Conservation (phyloP, 495 filamentous ascomycete species). For the Apiosordaria backusii region DNA sequence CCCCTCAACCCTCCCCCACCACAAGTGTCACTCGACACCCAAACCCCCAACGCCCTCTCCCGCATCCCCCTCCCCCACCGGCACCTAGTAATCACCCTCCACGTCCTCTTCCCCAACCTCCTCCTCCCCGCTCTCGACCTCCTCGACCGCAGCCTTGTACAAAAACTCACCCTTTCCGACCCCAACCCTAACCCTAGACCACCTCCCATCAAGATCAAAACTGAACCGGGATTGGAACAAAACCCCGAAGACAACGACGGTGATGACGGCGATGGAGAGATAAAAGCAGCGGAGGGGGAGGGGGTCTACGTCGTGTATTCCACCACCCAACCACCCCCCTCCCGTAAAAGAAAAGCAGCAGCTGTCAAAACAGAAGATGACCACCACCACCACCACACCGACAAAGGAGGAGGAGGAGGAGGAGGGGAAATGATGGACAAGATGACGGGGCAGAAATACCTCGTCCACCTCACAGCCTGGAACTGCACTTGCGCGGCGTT, state of each 20-base stretch:
- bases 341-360: conserved; percentile 12
- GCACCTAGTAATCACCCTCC: conserved; percentile 55
- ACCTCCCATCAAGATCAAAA: neutral
- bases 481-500: conserved; percentile 87
- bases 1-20: conserved; percentile 21
- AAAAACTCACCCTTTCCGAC: conserved; percentile 30
- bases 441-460: conserved; percentile 46
- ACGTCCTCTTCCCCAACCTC: conserved; percentile 58
- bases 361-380: too few relatives aligned
- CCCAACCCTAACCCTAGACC: neutral
- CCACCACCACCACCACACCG: conserved; percentile 17
- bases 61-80: conserved; percentile 37
- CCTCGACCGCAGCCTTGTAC: conserved; percentile 67
- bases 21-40: neutral
- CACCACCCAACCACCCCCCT: conserved; percentile 21
- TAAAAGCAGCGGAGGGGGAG: neutral
- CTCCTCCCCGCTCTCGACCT: conserved; percentile 76
- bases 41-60: conserved; percentile 35
- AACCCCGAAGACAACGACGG: neutral
- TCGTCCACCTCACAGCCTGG: conserved; percentile 74
- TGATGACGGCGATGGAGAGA: too few relatives aligned
- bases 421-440: neutral
- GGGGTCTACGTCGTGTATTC: conserved; percentile 40
- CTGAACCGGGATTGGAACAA: too few relatives aligned
- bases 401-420: conserved; percentile 20